Base-by-base conservation (phyloP, 257 asterid species). In the Solanum bukasovii region DNA sequence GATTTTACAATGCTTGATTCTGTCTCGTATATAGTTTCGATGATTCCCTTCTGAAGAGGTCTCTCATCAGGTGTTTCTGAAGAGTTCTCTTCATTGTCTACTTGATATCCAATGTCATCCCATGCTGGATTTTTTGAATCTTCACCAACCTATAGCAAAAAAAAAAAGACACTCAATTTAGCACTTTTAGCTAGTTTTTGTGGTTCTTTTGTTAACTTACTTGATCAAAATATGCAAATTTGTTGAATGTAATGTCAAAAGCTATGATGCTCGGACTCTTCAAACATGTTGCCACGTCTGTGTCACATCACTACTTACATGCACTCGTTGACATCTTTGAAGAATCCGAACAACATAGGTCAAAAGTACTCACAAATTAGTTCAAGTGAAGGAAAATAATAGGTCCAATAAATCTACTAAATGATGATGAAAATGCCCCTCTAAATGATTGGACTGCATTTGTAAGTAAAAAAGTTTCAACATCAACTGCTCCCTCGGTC, bases 81-180 rank as follows among this genome's bases (percentile, higher is more conserved):
- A 21, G 87, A n/a, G 25, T 37, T 88, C 65, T 90, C 89, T 6
- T 42, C 86, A 29, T 59, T 82, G 84, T 94, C 98, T 63, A 94
- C 96, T 42, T 90, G 85, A 86, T 94, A 96, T 21, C 91, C 96
- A 52, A 96, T 90, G 44, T 98, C 99, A 91, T 94, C 91, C 98
- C 98, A 96, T 81, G 91, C 87, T 12, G 95, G 92, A 87, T 95
- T 96, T 16, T 74, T 92, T 13, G 93, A 90, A 81, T 93, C 90
- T 83, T 94, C 94, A 72, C 93, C 95, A 3, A 94, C 94, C 98
- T 95, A 49, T 86, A 44, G 6, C n/a, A 59, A 86, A 11, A 88
- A 84, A 67, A 88, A 84, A 67, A 40, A 14, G 2, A 68, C 71
- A 82, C 44, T 49, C 70, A 82, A 31, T 29, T 82, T 16, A 82